Evolutionary conservation across 2,329 filamentous ascomycete species (phyloP), one percentile per base, ranked within the genome.

Genomic region (Alternaria arbusti): DNA sequence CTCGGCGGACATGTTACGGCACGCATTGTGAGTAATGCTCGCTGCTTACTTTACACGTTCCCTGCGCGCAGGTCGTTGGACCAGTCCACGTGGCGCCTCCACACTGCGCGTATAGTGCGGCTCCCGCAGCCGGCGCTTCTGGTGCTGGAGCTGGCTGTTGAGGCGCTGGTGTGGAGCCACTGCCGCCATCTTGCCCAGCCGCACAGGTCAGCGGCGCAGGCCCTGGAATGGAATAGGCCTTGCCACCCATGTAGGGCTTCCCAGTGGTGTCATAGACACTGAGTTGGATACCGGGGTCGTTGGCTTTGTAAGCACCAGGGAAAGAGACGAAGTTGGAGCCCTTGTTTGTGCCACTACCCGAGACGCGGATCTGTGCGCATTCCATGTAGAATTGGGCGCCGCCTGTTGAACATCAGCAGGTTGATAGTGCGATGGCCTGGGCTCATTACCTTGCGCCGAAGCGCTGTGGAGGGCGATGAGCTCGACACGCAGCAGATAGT

Each of bases 171-270:
- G 30, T 36, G 20, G 51, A 54, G 11, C 51, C 51, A 43, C 30
- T 43, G 13, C 30, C 51, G 17, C 51, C 32, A 23, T 43, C 32
- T 20, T 54, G 22, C 15, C 51, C 51, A 40, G 51, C 32, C 51
- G 51, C 51, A 43, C 84, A 86, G 9, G 73, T 79, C 61, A 86
- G 84, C 2, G 85, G 70, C 6, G 78, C 74, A 43, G 84, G 84
- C 0, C 84, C 84, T 0, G 84, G 84, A 52, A 86, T 80, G 7
- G 72, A 80, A 64, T 86, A 86, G 9, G 72, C 68, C 61, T 66
- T 61, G 9, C 67, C 60, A 13, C 59, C 66, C 59, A 70, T 68
- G 45, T 68, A 68, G 17, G 69, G 63, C 28, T 52, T 17, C 4
- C 63, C 65, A 15, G 30, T 43, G 32, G 45, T 66, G 20, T 71